These are phyloP conservation scores for Epichloe typhina DNA, from an alignment of 2,329 filamentous ascomycete species.

Conservation along the genomic window DNA sequence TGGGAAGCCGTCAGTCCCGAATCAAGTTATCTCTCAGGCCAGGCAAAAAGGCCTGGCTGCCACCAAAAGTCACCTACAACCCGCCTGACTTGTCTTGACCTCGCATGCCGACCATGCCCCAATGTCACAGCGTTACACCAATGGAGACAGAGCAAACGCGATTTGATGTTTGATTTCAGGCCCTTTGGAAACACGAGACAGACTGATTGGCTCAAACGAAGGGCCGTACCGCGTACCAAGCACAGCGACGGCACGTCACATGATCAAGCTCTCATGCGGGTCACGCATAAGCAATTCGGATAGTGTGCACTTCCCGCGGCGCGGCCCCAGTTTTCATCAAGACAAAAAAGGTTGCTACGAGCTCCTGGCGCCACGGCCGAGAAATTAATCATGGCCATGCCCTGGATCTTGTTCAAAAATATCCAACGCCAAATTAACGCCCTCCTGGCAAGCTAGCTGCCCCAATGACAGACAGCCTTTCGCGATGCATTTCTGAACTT, in stretches of 20 bases:
- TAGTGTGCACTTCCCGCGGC: slow-evolving; percentile 20
- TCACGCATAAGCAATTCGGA: slow-evolving; percentile 17
- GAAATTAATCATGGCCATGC: background rate
- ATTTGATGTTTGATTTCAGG: background rate
- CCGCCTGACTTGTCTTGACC: background rate
- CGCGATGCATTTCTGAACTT: background rate
- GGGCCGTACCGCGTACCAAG: slow-evolving; percentile 26
- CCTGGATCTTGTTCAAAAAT: background rate
- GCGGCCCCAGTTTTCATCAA: slow-evolving; percentile 15
- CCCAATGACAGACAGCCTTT: background rate
- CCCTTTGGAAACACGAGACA: background rate
- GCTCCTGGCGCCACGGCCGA: background rate
- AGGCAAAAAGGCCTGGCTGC: background rate
- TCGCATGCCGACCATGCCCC: background rate
- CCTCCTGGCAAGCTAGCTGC: no score
- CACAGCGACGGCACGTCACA: slow-evolving; percentile 19
- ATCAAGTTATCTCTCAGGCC: no score
- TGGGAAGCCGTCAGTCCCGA: no score
- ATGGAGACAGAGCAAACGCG: background rate
- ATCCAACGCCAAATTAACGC: background rate
- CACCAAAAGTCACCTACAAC: no score
- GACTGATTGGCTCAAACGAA: slow-evolving; percentile 16
- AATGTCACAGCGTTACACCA: background rate
- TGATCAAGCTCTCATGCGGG: slow-evolving; percentile 22
- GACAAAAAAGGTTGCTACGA: background rate